Conservation (phyloP, 129 eudicot genomes). For the Mikania micrantha region DNA sequence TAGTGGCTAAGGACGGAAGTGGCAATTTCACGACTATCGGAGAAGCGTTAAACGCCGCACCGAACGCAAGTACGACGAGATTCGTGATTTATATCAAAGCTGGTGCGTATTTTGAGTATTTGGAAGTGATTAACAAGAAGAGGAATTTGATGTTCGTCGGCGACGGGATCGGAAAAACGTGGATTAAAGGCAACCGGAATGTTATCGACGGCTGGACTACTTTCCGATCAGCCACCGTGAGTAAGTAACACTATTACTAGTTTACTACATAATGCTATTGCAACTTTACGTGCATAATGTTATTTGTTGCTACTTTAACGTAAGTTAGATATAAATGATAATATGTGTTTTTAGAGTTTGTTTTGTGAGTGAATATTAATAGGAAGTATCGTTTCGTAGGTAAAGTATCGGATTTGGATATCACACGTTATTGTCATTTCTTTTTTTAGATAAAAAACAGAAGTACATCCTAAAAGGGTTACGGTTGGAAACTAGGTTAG, state of each 20-base stretch:
- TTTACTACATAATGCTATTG: too few species aligned
- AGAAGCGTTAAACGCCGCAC: conserved; percentile 64
- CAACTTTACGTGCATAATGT: too few species aligned
- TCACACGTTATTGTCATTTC: conserved; percentile 12
- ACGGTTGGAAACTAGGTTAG: conserved; percentile 12
- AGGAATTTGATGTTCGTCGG: conserved; percentile 66
- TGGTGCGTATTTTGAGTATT: conserved; percentile 80
- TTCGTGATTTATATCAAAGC: conserved; percentile 76
- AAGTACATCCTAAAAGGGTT: conserved; percentile 11
- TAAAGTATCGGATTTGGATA: background rate
- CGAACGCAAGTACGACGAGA: conserved; percentile 47
- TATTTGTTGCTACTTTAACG: background rate
- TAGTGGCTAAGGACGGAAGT: conserved; percentile 84
- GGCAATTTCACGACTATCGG: conserved; percentile 70
- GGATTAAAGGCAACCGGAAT: conserved; percentile 74
- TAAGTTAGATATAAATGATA: background rate
- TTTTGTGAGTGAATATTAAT: conserved; percentile 5
- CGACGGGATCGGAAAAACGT: conserved; percentile 90
- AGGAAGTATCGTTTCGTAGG: conserved; percentile 8
- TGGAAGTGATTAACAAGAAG: conserved; percentile 65
- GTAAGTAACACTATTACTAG: conserved; percentile 39
- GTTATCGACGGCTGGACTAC: conserved; percentile 95
- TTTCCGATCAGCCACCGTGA: conserved; percentile 80
- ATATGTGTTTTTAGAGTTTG: too few species aligned
- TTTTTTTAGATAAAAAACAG: background rate